Base-by-base conservation (phyloP, 2,329 filamentous ascomycete genomes). In the Calonectria multiphialidica region DNA sequence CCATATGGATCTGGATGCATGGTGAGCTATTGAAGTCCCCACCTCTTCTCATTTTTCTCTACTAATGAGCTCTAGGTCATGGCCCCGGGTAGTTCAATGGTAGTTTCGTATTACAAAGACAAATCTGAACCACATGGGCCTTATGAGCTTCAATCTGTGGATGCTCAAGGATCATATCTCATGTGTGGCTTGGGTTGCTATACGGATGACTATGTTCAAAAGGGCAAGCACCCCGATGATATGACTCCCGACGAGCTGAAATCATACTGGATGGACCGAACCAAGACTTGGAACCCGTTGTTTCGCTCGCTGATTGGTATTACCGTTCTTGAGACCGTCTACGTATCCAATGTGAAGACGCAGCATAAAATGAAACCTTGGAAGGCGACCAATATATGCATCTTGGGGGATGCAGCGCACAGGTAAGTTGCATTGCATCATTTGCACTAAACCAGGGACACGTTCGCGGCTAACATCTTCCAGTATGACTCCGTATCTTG, bases 401-500 rank as follows among this genome's bases (percentile, higher is more conserved):
- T 67, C n/a, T n/a, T 67, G 2, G 65, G 65, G 2, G 65, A 67
- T 18, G 66, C 66, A 9, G 66, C 66, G 8, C 66, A 68, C 42
- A 68, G 66, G 66, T 50, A 30, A 68, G 53, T 37, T 35, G 33
- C 6, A 37, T 13, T 49, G 13, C n/a, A n/a, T n/a, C n/a, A n/a
- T n/a, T n/a, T n/a, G n/a, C n/a, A n/a, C n/a, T n/a, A n/a, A n/a
- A n/a, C n/a, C n/a, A n/a, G n/a, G n/a, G n/a, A n/a, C n/a, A n/a
- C n/a, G n/a, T n/a, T n/a, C n/a, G 8, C 40, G 23, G 2, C 6
- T 21, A 35, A 30, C 10, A 40, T 21, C 8, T 16, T 33, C 25
- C 21, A 68, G 66, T 33, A 68, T 68, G 66, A 68, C 66, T 13
- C 66, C 66, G 6, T 68, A 68, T 21, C 55, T 68, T 12, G 66